phyloP scores from a whole-genome alignment of 805 yeast genomes.

The Myxozyma vanderwaltii region DNA sequence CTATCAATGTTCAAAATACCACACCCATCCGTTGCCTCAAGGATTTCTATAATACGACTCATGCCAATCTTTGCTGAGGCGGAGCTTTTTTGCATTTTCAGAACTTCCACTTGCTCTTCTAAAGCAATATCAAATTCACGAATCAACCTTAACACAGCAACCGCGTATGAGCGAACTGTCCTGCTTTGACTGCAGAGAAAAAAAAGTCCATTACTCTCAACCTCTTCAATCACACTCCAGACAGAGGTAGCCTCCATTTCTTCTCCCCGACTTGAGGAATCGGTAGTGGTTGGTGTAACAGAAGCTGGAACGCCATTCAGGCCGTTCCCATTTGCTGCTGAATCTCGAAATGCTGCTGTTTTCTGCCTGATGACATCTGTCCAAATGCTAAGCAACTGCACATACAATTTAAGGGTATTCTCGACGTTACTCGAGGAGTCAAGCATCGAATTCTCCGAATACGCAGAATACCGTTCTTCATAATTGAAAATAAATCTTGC shows the following conservation, averaged over 20 bases:
- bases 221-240: constrained; percentile 85
- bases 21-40: constrained; percentile 69
- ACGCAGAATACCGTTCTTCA: constrained; percentile 52
- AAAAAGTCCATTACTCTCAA: constrained; percentile 93
- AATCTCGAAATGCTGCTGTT: constrained; percentile 38
- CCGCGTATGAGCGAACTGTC: constrained; percentile 70
- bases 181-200: constrained; percentile 88
- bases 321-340: constrained; percentile 9
- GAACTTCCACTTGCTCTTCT: constrained; percentile 50
- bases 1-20: constrained; percentile 51
- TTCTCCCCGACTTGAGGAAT: constrained; percentile 49
- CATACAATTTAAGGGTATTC: constrained; percentile 53
- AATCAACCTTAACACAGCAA: constrained; percentile 71
- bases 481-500: constrained; percentile 79
- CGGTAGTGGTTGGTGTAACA: constrained; percentile 32
- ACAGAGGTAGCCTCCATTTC: constrained; percentile 76
- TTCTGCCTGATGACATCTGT: constrained; percentile 57
- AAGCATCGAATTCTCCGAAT: constrained; percentile 5
- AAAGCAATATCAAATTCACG: constrained; percentile 88
- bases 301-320: neutral
- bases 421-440: constrained; percentile 35
- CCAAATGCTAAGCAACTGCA: constrained; percentile 83
- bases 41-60: constrained; percentile 58
- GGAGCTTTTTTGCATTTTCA: constrained; percentile 30
- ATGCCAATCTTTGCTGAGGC: constrained; percentile 26